phyloP scores from a whole-genome alignment of 2,329 filamentous ascomycete species.

The Zymoseptoria pseudotritici region DNA sequence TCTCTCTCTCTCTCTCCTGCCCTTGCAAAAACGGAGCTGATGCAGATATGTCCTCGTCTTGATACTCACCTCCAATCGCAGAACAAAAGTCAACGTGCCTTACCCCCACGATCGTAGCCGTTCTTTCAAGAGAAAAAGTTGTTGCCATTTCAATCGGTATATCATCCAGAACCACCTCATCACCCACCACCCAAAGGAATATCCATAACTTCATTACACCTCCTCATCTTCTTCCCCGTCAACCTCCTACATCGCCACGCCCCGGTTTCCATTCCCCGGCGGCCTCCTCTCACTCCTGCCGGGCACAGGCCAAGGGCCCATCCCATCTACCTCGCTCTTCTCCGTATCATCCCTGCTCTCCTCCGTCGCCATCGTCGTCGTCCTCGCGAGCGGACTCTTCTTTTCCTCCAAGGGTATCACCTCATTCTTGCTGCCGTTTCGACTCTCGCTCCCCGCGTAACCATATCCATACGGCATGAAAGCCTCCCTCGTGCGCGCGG shows the following conservation, averaged over 20 bases:
- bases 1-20: no score
- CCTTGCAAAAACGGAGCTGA: no score
- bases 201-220: neutral
- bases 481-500: constrained; percentile 23
- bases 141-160: neutral
- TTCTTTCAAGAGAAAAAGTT: neutral
- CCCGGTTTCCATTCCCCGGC: neutral
- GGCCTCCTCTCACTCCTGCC: neutral
- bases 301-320: neutral
- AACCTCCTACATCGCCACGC: neutral
- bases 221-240: neutral
- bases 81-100: neutral
- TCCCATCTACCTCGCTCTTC: neutral
- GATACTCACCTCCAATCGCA: no score
- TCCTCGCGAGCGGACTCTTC: constrained; percentile 15
- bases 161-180: neutral
- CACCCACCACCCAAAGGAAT: neutral
- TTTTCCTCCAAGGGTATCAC: constrained; percentile 17
- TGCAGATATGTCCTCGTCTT: no score
- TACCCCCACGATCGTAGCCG: no score
- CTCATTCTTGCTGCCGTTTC: constrained; percentile 2
- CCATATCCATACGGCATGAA: constrained; percentile 31
- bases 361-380: constrained; percentile 13
- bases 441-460: constrained; percentile 24
- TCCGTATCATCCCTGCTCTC: neutral